These are phyloP conservation scores for Fusarium coicis DNA, from an alignment of 2,329 filamentous ascomycete species.

Conservation along the genomic window DNA sequence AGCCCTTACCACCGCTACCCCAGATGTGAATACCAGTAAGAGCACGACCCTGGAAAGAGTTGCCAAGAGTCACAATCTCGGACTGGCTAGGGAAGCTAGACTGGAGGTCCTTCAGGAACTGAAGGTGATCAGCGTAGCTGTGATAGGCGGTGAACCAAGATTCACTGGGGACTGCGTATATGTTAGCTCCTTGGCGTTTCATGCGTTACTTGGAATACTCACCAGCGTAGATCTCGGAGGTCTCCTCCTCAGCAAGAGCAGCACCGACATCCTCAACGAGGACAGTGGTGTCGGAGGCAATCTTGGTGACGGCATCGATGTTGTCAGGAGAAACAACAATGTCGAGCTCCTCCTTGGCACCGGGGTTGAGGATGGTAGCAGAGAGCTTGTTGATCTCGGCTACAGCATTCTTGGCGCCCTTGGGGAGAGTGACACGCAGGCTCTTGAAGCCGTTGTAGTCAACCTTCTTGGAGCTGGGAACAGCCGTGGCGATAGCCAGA, in stretches of 20 bases:
- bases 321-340: slow-evolving; percentile 31
- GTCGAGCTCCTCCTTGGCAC: slow-evolving; percentile 23
- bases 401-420: slow-evolving; percentile 11
- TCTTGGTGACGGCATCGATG: slow-evolving; percentile 21
- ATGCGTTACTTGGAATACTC: neutral
- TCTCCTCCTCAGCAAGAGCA: slow-evolving; percentile 22
- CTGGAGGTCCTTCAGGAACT: slow-evolving; percentile 27
- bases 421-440: slow-evolving; percentile 27
- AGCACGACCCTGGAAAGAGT: slow-evolving; percentile 25
- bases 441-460: slow-evolving; percentile 37
- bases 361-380: slow-evolving; percentile 28
- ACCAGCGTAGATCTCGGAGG: slow-evolving; percentile 22
- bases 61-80: slow-evolving; percentile 22
- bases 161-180: slow-evolving; percentile 12
- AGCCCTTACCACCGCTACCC: slow-evolving; percentile 33
- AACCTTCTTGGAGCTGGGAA: slow-evolving; percentile 30
- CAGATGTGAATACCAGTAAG: slow-evolving; percentile 33
- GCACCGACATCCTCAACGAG: slow-evolving; percentile 34
- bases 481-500: slow-evolving; percentile 19
- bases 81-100: slow-evolving; percentile 25
- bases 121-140: slow-evolving; percentile 25
- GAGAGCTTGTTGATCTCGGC: slow-evolving; percentile 28
- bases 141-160: slow-evolving; percentile 32
- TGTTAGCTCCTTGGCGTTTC: neutral
- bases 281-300: slow-evolving; percentile 20